Evolutionary conservation across 2,329 filamentous ascomycete species (phyloP), one percentile per base, ranked within the genome.

Genomic region (Exophiala sideris): DNA sequence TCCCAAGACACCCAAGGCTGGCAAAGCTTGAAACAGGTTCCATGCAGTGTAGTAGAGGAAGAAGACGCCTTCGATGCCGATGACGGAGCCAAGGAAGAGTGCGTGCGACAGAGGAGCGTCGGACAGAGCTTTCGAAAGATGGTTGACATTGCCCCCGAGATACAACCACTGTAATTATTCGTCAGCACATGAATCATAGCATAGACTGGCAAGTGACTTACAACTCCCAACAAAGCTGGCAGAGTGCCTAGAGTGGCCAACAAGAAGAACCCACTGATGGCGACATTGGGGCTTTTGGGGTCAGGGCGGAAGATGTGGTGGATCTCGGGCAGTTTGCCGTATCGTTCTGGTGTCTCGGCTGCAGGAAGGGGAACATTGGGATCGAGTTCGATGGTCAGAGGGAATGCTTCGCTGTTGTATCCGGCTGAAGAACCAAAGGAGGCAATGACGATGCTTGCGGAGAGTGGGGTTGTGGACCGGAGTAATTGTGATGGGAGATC

Each of bases 11-110:
- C 78, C 78, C 50, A 87, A 84, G 21, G 84, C 85, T 3, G 91
- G 91, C 46, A 99, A 78, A 11, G 84, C 84, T 76, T 96, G 87
- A 79, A 97, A 96, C 42, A 99, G 78, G 67, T 86, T 96, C 91
- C 92, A 96, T 67, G 76, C 83, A 49, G 82, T 87, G 74, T 97
- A 97, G 80, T 99, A 99, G 62, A 96, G 75, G 77, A 94, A 92
- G 75, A 99, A 96, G 52, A 96, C 85, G 12, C 82, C 88, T 72
- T 99, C 94, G 78, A 99, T 88, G 18, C 85, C 84, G 36, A 96
- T 58, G 52, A 99, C 84, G 4, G 91, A 96, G 48, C 88, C 88
- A 63, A 95, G 88, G 77, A 97, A 99, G 33, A 91, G 71, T 29
- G 77, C 77, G 69, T 99, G 92, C 4, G 92, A 86, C 40, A 96